Evolutionary conservation across 306 rosid species (phyloP).

Genomic region (Malus asiatica): DNA sequence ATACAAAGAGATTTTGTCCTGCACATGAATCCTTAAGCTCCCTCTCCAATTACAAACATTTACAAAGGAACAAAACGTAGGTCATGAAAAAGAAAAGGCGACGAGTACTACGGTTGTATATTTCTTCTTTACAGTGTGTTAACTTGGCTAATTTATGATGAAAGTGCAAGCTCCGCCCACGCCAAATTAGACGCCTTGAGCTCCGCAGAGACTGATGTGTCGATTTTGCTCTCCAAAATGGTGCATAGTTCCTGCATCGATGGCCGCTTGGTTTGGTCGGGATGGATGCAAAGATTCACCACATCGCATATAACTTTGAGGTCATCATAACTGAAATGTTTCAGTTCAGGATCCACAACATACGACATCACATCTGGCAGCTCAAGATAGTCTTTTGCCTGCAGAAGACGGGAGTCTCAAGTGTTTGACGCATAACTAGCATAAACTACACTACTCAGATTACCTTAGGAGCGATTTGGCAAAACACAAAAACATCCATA

Average conservation of each 20-base stretch:
- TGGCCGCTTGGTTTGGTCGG: slow-evolving; percentile 46
- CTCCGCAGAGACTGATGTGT: slow-evolving; percentile 68
- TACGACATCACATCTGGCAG: slow-evolving; percentile 64
- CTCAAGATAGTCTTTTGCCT: slow-evolving; percentile 87
- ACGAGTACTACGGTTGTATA: slow-evolving; percentile 29
- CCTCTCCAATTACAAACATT: slow-evolving; percentile 36
- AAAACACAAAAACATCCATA: slow-evolving; percentile 9
- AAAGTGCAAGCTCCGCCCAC: slow-evolving; percentile 97
- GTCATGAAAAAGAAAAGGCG: background rate
- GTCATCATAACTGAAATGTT: slow-evolving; percentile 62
- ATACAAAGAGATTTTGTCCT: slow-evolving; percentile 42
- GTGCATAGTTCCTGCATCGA: slow-evolving; percentile 59
- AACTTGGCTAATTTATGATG: slow-evolving; percentile 45
- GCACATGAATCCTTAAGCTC: slow-evolving; percentile 25
- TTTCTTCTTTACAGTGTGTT: slow-evolving; percentile 55
- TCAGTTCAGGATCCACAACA: slow-evolving; percentile 80
- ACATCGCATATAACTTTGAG: slow-evolving; percentile 78
- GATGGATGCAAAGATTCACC: slow-evolving; percentile 59
- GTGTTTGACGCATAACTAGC: slow-evolving; percentile 8
- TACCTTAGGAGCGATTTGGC: background rate
- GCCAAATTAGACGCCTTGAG: slow-evolving; percentile 84
- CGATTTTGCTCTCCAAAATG: slow-evolving; percentile 77
- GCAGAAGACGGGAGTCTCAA: slow-evolving; percentile 18
- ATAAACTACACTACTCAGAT: background rate
- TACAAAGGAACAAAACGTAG: slow-evolving; percentile 43